Evolutionary conservation across 306 rosid genomes (phyloP).

Genomic region (Elaeagnus macrophylla): DNA sequence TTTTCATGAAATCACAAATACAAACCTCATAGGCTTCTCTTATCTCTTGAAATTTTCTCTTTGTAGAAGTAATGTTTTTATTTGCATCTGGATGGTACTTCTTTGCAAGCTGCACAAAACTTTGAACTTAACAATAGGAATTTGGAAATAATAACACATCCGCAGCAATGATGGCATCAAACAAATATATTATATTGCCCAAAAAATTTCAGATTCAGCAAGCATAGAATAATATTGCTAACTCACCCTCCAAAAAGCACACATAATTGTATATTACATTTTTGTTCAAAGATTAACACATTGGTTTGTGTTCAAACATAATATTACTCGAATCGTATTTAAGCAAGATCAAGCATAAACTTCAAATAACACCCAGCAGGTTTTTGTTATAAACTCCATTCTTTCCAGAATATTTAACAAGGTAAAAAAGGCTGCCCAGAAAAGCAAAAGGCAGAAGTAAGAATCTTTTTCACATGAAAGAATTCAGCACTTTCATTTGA

Average conservation of each 20-base stretch:
- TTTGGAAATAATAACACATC: not conserved
- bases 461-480: too few species aligned
- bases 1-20: conserved; percentile 8
- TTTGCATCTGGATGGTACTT: conserved; percentile 92
- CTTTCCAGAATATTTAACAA: too few species aligned
- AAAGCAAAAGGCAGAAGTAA: too few species aligned
- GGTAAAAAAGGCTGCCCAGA: too few species aligned
- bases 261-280: not conserved
- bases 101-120: conserved; percentile 69
- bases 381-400: too few species aligned
- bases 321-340: too few species aligned
- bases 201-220: not conserved
- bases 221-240: not conserved
- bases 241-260: not conserved
- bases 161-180: not conserved
- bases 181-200: not conserved
- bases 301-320: too few species aligned
- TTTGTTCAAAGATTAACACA: too few species aligned
- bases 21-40: conserved; percentile 93
- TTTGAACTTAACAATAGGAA: conserved; percentile 7
- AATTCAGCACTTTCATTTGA: too few species aligned
- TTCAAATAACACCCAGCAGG: too few species aligned
- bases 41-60: conserved; percentile 85
- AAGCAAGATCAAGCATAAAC: too few species aligned
- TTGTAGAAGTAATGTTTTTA: conserved; percentile 70